Percentiles rank a stretch among this genome's conserved stretches.
These are phyloP conservation scores for Clonostachys rhizophaga DNA, from an alignment of 2,329 filamentous ascomycete genomes.

Conservation along the genomic window DNA sequence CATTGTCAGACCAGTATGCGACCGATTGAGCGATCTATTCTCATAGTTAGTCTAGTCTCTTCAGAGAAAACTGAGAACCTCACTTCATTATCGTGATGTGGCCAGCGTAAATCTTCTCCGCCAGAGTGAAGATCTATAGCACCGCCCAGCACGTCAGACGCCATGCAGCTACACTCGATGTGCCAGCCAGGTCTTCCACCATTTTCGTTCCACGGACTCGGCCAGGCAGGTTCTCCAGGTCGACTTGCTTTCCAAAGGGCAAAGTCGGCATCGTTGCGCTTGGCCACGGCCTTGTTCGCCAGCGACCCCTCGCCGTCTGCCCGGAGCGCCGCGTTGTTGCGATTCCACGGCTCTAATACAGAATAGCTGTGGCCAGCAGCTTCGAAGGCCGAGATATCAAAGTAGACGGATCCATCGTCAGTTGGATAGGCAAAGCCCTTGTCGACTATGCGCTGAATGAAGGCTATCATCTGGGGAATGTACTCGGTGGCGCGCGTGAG, in stretches of 20 bases:
- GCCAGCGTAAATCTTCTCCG: background rate
- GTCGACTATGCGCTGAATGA: background rate
- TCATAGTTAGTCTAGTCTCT: too few species aligned
- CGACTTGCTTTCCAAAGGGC: conserved; percentile 1
- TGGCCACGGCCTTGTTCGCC: background rate
- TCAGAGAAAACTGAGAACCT: too few species aligned
- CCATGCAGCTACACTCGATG: background rate
- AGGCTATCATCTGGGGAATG: background rate
- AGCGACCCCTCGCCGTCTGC: background rate
- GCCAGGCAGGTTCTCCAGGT: conserved; percentile 2
- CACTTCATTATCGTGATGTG: background rate
- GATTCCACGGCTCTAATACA: background rate
- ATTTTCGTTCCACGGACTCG: conserved; percentile 1
- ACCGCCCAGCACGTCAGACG: background rate
- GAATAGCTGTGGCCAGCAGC: background rate
- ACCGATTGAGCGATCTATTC: too few species aligned
- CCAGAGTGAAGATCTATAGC: background rate
- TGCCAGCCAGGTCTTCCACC: conserved; percentile 2
- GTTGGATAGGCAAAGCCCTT: conserved; percentile 20
- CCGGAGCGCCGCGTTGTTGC: background rate
- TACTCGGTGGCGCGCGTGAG: background rate
- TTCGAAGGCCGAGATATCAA: background rate
- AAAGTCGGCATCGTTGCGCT: conserved; percentile 1
- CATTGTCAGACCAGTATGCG: too few species aligned
- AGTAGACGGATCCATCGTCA: background rate